These are phyloP conservation scores for Bimuria novae-zelandiae DNA, from an alignment of 2,329 filamentous ascomycete species.

Conservation along the genomic window DNA sequence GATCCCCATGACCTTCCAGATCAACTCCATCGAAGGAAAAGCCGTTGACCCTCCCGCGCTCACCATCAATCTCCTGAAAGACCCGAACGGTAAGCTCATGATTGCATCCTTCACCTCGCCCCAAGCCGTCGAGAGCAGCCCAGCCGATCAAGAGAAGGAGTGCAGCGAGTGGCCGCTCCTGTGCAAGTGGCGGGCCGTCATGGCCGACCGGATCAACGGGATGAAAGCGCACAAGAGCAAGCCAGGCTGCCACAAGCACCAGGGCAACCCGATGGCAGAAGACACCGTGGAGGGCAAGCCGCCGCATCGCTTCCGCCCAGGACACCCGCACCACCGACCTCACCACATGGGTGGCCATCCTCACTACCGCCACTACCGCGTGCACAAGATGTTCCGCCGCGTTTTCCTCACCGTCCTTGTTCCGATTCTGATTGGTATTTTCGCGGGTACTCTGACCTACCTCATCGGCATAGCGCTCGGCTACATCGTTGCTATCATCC, in stretches of 20 bases:
- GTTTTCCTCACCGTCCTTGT: slow-evolving; percentile 67
- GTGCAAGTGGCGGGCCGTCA: slow-evolving; percentile 50
- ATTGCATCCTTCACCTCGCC: slow-evolving; percentile 43
- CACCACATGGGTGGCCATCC: slow-evolving; percentile 23
- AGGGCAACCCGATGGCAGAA: slow-evolving; percentile 39
- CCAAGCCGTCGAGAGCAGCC: slow-evolving; percentile 24
- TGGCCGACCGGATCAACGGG: slow-evolving; percentile 41
- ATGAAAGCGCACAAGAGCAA: slow-evolving; percentile 40
- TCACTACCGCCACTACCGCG: slow-evolving; percentile 25
- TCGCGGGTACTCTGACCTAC: slow-evolving; percentile 70
- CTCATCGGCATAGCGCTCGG: slow-evolving; percentile 70
- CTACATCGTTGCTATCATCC: slow-evolving; percentile 63
- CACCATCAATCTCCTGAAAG: slow-evolving; percentile 45
- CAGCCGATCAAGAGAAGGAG: slow-evolving; percentile 30
- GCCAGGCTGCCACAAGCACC: slow-evolving; percentile 40
- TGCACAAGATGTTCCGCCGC: slow-evolving; percentile 49
- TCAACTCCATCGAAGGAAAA: slow-evolving; percentile 41
- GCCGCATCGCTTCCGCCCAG: slow-evolving; percentile 40
- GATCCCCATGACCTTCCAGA: slow-evolving; percentile 44
- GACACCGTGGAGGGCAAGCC: slow-evolving; percentile 38
- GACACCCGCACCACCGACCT: slow-evolving; percentile 29
- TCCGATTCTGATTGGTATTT: slow-evolving; percentile 70
- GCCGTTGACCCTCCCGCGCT: slow-evolving; percentile 39
- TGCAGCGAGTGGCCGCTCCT: slow-evolving; percentile 45
- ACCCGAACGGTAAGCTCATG: slow-evolving; percentile 42